Base-by-base conservation (phyloP, 2,329 filamentous ascomycete species). In the Leptographium radiaticola region DNA sequence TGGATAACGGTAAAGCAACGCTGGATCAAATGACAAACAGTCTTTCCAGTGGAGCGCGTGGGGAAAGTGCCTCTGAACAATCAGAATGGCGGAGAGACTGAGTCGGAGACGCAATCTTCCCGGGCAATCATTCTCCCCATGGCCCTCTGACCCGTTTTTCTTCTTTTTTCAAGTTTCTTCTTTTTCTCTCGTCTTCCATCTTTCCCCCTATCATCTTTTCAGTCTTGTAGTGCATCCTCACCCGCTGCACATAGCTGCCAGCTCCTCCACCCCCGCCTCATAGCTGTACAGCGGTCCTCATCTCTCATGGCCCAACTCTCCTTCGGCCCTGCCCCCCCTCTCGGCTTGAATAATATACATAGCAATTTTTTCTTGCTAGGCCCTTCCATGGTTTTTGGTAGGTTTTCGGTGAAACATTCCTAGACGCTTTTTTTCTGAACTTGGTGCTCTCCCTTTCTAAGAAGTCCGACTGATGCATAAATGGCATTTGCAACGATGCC, bases 201-300 rank as follows among this genome's bases (percentile, higher is more conserved):
- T 25, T 25, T 18, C 36, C 16, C 9, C 31, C 20, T 10, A 5
- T 18, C 30, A 6, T 6, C 48, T 47, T 46, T 45, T 56, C 46
- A 2, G n/a, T 53, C 44, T 20, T 70, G 70, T 64, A 71, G 67
- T 61, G 9, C 8, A 6, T 40, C 18, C 16, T 18, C 11, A 25
- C 2, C 25, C 25, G 25, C 25, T 25, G 25, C 25, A 25, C 25
- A 25, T 3, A 25, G 25, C 25, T 25, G 25, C 25, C 25, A 25
- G 25, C 25, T 5, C 25, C 25, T 25, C 25, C 25, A 3, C 25
- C 25, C 25, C 5, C 25, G 25, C 5, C 25, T 25, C 25, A 25
- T 25, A 25, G 25, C 25, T 25, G 25, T 25, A 25, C 25, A 25
- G 25, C 25, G 25, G 25, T 25, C 25, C 5, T 25, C 25, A 25